Evolutionary conservation across 75 land plant species (phyloP), one percentile per base, ranked within the genome.

Genomic region (Cupressus sempervirens): DNA sequence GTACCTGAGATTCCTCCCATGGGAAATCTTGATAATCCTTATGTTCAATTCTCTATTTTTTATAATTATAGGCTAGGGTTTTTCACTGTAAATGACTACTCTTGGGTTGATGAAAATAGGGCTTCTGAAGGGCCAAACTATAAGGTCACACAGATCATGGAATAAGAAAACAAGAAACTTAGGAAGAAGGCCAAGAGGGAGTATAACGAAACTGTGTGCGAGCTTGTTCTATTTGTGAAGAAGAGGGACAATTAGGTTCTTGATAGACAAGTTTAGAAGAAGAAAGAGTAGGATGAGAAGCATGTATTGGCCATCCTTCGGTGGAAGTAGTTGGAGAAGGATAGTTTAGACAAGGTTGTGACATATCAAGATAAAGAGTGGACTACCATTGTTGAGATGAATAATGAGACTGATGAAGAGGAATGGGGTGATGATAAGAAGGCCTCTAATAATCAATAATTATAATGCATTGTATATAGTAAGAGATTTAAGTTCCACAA

Each of bases 161-260:
- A n/a, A n/a, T n/a, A n/a, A n/a, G n/a, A n/a, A n/a, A n/a, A n/a
- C n/a, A n/a, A n/a, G n/a, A n/a, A n/a, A 91, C n/a, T 89, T 56
- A 84, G 99, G 89, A 93, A 89, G 87, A 95, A 94, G 88, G 96
- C 93, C 15, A 93, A 75, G 80, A 90, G 92, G 88, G 99, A 94
- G 86, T 98, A 88, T 76, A 98, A 93, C 83, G 96, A 98, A 81
- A 87, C 93, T 7, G 92, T 98, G 56, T 68, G 95, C 2, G 93
- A 92, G 56, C 83, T 98, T 84, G 95, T 95, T 4, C 92, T 91
- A 82, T 98, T 96, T 88, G 98, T 93, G 56, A 94, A 93, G 92
- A 98, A 94, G 88, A 88, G 99, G 86, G 98, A 96, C 86, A 96
- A 94, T 87, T 89, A 98, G 85, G 96, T 96, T n/a, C 87, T 94